phyloP scores from a whole-genome alignment of 2,329 filamentous ascomycete species.

The Penicillium sp. region DNA sequence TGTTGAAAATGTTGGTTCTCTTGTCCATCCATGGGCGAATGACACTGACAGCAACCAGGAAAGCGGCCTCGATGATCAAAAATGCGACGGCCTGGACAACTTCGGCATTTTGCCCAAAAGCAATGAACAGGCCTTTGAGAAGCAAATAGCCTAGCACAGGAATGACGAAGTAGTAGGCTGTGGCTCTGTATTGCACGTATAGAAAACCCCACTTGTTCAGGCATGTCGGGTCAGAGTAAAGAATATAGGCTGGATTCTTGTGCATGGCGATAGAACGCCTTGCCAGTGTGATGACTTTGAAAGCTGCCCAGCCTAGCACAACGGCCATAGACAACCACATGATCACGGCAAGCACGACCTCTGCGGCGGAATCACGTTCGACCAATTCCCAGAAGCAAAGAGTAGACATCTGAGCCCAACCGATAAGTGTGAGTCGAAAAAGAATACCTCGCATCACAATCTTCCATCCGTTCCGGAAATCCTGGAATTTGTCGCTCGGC shows the following conservation, averaged over 20 bases:
- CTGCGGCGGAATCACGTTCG: constrained; percentile 74
- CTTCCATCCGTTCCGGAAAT: constrained; percentile 92
- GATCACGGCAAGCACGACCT: constrained; percentile 81
- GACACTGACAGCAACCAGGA: constrained; percentile 73
- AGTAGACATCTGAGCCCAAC: constrained; percentile 85
- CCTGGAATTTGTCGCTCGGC: constrained; percentile 78
- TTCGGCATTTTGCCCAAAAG: constrained; percentile 67
- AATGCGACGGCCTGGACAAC: constrained; percentile 76
- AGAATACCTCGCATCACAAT: constrained; percentile 90
- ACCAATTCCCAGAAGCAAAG: constrained; percentile 94
- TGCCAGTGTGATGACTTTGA: constrained; percentile 84
- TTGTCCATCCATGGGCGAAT: constrained; percentile 98
- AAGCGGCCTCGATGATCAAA: constrained; percentile 74
- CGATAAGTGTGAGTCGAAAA: constrained; percentile 84
- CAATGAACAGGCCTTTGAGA: constrained; percentile 87
- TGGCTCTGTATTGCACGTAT: constrained; percentile 94
- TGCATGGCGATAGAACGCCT: constrained; percentile 86
- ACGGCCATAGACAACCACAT: constrained; percentile 77
- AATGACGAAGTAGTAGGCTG: constrained; percentile 91
- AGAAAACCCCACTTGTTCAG: constrained; percentile 98
- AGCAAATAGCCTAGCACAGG: constrained; percentile 73
- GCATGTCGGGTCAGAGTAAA: constrained; percentile 90
- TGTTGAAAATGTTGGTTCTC: constrained; percentile 95
- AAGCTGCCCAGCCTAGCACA: constrained; percentile 79
- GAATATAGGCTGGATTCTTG: constrained; percentile 93